phyloP scores from a whole-genome alignment of 1,284 basidiomycete species.

The Rugosomyces carneus region DNA sequence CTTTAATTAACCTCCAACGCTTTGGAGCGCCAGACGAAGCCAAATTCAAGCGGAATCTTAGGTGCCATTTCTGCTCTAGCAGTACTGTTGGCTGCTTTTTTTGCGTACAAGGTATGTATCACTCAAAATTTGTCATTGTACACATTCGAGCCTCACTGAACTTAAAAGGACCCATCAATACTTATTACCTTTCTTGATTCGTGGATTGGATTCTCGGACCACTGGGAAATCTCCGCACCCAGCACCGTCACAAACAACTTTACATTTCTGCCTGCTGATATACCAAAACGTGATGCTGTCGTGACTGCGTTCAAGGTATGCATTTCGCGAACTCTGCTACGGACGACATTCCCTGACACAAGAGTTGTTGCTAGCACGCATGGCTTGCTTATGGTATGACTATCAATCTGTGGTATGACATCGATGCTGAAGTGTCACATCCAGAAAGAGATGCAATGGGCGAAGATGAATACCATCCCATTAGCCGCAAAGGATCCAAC shows the following conservation, averaged over 20 bases:
- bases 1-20: conserved; percentile 4
- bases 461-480: conserved; percentile 83
- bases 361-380: conserved; percentile 52
- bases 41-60: not conserved
- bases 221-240: conserved; percentile 22
- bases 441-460: conserved; percentile 86
- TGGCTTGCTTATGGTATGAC: conserved; percentile 74
- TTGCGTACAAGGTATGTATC: conserved; percentile 10
- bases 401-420: not conserved
- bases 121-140: too few species aligned
- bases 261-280: conserved; percentile 45
- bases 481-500: conserved; percentile 70
- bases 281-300: conserved; percentile 59
- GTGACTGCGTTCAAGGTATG: conserved; percentile 76
- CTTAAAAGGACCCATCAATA: conserved; percentile 11
- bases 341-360: too few species aligned
- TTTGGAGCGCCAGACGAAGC: conserved; percentile 1
- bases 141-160: conserved; percentile 1
- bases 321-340: too few species aligned
- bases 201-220: conserved; percentile 33
- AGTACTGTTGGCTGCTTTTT: conserved; percentile 4
- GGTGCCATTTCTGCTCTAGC: conserved; percentile 5
- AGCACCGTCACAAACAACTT: conserved; percentile 14
- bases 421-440: not conserved
- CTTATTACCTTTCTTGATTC: conserved; percentile 17